phyloP scores from a whole-genome alignment of 345 rosid species.

The Trapa incisa region DNA sequence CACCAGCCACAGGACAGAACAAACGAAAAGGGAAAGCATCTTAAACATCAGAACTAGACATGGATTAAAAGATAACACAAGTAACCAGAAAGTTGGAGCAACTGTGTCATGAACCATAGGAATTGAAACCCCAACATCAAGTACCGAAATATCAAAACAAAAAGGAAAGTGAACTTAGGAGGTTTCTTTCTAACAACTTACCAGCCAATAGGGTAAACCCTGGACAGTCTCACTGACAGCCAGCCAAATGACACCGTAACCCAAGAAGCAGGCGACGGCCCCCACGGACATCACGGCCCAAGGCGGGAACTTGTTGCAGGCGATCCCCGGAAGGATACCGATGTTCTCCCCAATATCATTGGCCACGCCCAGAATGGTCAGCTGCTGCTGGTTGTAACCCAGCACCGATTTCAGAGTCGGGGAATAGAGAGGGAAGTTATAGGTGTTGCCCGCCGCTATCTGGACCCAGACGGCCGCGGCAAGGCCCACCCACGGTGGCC shows the following conservation, averaged over 20 bases:
- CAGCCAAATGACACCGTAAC: constrained; percentile 88
- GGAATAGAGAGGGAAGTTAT: constrained; percentile 79
- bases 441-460: constrained; percentile 49
- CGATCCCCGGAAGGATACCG: constrained; percentile 75
- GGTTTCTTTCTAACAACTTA: constrained; percentile 11
- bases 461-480: constrained; percentile 92
- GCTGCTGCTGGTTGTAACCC: constrained; percentile 70
- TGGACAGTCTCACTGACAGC: constrained; percentile 46
- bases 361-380: constrained; percentile 86
- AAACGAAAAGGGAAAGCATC: no score
- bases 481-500: constrained; percentile 95
- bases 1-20: not conserved
- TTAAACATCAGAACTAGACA: not conserved
- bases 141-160: not conserved
- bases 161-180: not conserved
- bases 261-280: constrained; percentile 53
- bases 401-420: constrained; percentile 57
- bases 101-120: not conserved
- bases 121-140: no score
- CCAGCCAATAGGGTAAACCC: constrained; percentile 78
- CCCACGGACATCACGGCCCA: constrained; percentile 76
- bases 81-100: not conserved
- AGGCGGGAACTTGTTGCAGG: constrained; percentile 83
- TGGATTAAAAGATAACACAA: not conserved
- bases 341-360: constrained; percentile 83